These are phyloP conservation scores for Trichoderma harzianum DNA, from an alignment of 2,329 filamentous ascomycete genomes.

Conservation along the genomic window DNA sequence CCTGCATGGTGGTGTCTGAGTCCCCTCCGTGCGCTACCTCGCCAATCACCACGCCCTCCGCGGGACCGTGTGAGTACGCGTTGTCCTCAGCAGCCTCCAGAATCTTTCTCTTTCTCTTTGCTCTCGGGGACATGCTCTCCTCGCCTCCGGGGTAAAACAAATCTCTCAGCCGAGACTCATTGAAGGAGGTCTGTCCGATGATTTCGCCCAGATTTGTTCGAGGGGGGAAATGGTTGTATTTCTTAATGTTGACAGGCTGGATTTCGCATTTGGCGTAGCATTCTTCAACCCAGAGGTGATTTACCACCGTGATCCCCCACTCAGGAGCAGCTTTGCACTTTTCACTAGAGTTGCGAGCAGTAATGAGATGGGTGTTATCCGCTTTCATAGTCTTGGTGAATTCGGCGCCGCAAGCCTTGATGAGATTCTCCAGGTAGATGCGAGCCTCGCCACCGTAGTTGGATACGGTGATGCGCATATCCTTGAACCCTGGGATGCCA, in stretches of 20 bases:
- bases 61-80: conserved; percentile 44
- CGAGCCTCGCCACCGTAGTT: conserved; percentile 96
- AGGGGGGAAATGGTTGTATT: conserved; percentile 82
- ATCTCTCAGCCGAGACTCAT: conserved; percentile 57
- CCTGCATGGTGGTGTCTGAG: conserved; percentile 44
- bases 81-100: conserved; percentile 51
- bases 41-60: conserved; percentile 46
- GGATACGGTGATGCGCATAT: conserved; percentile 79
- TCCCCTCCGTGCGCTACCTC: conserved; percentile 38
- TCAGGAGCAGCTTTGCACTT: conserved; percentile 90
- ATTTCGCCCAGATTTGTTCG: conserved; percentile 91
- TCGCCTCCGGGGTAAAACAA: conserved; percentile 66
- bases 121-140: conserved; percentile 39
- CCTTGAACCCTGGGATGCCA: conserved; percentile 75
- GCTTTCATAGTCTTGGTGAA: conserved; percentile 94
- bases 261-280: conserved; percentile 87
- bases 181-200: conserved; percentile 82
- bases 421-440: conserved; percentile 88
- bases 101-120: conserved; percentile 49
- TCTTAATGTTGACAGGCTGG: conserved; percentile 66
- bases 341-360: conserved; percentile 82
- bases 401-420: conserved; percentile 76
- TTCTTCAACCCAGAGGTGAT: conserved; percentile 96
- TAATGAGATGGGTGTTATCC: conserved; percentile 94
- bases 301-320: conserved; percentile 87